A percentile compares a stretch with the other conserved stretches of the same genome.
Evolutionary conservation across 1,284 basidiomycete species (phyloP).

Genomic region (Tilletia walkeri): DNA sequence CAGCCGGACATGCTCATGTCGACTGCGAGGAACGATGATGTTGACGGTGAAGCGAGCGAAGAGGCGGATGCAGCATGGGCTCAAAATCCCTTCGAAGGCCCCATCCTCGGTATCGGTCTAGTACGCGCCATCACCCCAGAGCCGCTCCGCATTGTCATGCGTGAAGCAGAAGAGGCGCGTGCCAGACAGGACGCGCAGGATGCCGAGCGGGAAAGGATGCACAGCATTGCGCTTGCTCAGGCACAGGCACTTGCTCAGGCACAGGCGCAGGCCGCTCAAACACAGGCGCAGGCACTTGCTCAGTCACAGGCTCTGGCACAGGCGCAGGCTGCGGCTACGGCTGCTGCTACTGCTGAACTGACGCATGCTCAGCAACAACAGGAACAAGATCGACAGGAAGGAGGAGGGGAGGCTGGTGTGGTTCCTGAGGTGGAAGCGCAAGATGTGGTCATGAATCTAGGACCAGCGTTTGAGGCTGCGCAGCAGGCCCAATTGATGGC

Average conservation of each 20-base stretch:
- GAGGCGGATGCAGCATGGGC: conserved; percentile 28
- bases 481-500: neutral
- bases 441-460: neutral
- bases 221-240: conserved; percentile 20
- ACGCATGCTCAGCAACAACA: conserved; percentile 6
- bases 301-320: conserved; percentile 24
- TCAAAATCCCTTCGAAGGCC: conserved; percentile 31
- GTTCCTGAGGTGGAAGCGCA: neutral
- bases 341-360: conserved; percentile 6
- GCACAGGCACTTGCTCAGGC: conserved; percentile 21
- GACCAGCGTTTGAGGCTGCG: neutral
- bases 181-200: conserved; percentile 19
- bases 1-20: neutral
- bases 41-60: conserved; percentile 20
- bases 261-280: neutral
- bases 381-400: neutral
- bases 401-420: neutral
- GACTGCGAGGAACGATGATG: conserved; percentile 7
- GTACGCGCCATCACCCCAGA: conserved; percentile 38
- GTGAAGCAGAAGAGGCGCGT: conserved; percentile 16
- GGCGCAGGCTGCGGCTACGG: conserved; percentile 20
- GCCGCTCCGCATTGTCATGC: conserved; percentile 24
- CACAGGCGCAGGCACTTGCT: conserved; percentile 16
- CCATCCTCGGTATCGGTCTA: conserved; percentile 42
- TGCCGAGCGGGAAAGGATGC: conserved; percentile 16